A percentile compares a stretch with the other conserved stretches of the same genome.
phyloP scores from a whole-genome alignment of 306 rosid species.

The Styphnolobium japonicum region DNA sequence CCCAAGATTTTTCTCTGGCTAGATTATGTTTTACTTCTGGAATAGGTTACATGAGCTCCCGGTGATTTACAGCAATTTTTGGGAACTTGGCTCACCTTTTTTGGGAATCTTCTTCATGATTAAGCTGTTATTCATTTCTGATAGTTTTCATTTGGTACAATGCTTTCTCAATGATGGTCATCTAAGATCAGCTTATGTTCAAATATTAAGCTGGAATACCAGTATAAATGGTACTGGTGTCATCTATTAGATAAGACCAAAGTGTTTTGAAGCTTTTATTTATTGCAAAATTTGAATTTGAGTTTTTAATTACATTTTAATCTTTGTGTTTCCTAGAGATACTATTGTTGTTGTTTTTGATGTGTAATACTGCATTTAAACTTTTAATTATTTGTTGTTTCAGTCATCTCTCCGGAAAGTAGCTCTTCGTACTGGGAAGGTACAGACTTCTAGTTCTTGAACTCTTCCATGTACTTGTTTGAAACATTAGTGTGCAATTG shows the following conservation, averaged over 20 bases:
- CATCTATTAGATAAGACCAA: not conserved
- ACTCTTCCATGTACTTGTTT: slow-evolving; percentile 8
- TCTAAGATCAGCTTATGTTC: not conserved
- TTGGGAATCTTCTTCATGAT: not conserved
- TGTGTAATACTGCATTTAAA: slow-evolving; percentile 12
- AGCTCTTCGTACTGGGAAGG: slow-evolving; percentile 83
- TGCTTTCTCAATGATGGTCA: not conserved
- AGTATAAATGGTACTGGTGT: not conserved
- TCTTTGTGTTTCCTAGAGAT: not conserved
- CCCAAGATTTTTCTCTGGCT: not conserved
- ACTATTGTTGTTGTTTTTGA: not conserved
- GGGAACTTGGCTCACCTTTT: not conserved
- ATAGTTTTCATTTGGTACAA: not conserved
- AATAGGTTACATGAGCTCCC: not conserved
- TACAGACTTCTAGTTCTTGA: slow-evolving; percentile 28
- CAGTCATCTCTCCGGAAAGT: slow-evolving; percentile 96
- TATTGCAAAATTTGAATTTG: not conserved
- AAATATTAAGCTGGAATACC: not conserved
- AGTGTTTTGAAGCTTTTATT: not conserved
- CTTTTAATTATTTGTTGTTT: slow-evolving; percentile 23
- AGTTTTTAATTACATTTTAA: not conserved
- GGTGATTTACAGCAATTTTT: not conserved
- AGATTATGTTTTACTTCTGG: not conserved
- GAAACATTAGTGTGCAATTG: not conserved
- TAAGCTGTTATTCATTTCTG: not conserved